A percentile compares a stretch with the other conserved stretches of the same genome.
These are phyloP conservation scores for Neophaeococcomyces mojaviensis DNA, from an alignment of 2,329 filamentous ascomycete genomes.

Conservation along the genomic window DNA sequence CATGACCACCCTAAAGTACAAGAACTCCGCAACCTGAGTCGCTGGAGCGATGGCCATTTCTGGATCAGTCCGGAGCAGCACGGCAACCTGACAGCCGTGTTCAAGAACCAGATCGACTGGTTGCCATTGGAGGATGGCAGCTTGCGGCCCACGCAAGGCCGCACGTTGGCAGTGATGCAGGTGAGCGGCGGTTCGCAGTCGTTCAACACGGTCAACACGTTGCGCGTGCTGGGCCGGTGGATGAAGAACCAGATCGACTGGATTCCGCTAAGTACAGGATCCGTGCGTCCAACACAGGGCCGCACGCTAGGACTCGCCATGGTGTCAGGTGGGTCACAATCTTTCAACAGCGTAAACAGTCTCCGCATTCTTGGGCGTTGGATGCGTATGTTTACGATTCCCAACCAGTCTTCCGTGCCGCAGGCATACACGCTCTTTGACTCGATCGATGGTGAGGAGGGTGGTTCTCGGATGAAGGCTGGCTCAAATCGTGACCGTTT, in stretches of 20 bases:
- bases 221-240: too few species aligned
- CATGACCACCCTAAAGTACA: conserved; percentile 53
- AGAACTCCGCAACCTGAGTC: conserved; percentile 53
- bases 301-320: conserved; percentile 56
- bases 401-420: conserved; percentile 59
- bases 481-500: conserved; percentile 53
- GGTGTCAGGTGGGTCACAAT: conserved; percentile 58
- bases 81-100: conserved; percentile 48
- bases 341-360: conserved; percentile 60
- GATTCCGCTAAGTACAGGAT: conserved; percentile 56
- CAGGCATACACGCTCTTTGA: conserved; percentile 58
- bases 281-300: conserved; percentile 57
- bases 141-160: conserved; percentile 65
- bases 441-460: conserved; percentile 35
- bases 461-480: conserved; percentile 45
- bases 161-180: too few species aligned
- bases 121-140: conserved; percentile 59
- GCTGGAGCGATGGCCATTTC: conserved; percentile 60
- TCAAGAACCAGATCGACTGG: conserved; percentile 50
- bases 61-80: conserved; percentile 63
- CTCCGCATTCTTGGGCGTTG: conserved; percentile 59
- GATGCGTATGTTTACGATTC: conserved; percentile 64
- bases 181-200: too few species aligned
- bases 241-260: conserved; percentile 51
- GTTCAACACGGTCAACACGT: too few species aligned